Evolutionary conservation across 306 rosid genomes (phyloP).

Genomic region (Dalbergia oliveri): DNA sequence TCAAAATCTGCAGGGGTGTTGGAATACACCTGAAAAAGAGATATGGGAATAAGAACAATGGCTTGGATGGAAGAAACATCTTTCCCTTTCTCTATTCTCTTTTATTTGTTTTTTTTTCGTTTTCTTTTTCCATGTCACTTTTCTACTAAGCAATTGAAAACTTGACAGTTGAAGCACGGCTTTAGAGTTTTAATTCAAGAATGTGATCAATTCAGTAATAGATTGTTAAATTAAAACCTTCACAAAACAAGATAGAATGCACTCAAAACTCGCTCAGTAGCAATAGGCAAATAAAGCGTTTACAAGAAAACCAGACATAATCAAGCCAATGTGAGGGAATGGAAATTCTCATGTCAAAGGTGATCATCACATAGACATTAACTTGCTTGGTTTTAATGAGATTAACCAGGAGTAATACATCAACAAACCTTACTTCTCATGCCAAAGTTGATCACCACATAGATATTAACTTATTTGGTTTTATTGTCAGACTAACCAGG

Average conservation of each 20-base stretch:
- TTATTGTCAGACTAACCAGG: too few species aligned
- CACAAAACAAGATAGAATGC: background rate
- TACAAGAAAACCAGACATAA: constrained; percentile 29
- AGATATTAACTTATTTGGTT: too few species aligned
- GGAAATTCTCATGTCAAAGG: constrained; percentile 17
- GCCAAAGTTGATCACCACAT: too few species aligned
- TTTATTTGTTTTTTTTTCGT: background rate
- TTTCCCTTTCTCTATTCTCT: background rate
- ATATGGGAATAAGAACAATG: constrained; percentile 37
- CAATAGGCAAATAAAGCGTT: constrained; percentile 21
- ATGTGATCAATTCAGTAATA: constrained; percentile 30
- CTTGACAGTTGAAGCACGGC: background rate
- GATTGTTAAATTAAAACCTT: constrained; percentile 15
- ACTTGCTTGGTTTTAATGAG: background rate
- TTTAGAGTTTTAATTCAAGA: constrained; percentile 20
- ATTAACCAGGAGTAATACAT: constrained; percentile 6
- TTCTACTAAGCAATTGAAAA: constrained; percentile 10
- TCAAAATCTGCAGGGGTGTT: constrained; percentile 98
- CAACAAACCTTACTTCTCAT: background rate
- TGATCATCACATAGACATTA: constrained; percentile 1
- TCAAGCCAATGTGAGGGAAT: background rate
- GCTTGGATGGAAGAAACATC: constrained; percentile 13
- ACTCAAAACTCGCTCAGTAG: constrained; percentile 7
- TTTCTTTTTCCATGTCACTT: constrained; percentile 30
- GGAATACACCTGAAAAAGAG: constrained; percentile 74